Base-by-base conservation (phyloP, 73 alveolate genomes). In the Paramecium sexaurelia region DNA sequence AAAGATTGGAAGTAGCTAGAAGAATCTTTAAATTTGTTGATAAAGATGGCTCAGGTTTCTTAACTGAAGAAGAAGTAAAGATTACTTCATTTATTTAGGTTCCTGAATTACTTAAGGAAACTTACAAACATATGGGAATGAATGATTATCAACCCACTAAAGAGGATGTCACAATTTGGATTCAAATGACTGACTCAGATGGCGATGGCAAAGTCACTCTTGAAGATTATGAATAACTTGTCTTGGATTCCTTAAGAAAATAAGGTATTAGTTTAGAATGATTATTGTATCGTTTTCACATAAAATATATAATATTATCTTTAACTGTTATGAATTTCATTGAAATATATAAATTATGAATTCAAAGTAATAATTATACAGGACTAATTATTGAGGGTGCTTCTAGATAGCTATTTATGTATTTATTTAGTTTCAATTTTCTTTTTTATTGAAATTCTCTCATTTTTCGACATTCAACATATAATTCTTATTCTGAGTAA, bases 51-150 rank as follows among this genome's bases (percentile, higher is more conserved):
- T 32, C 57, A 11, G 85, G 85, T 3, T 24, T 69, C 33, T 35
- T 69, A 35, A 69, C 85, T 17, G 56, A 69, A 69, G 85, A 69
- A 69, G 85, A 69, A 27, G 85, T 69, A 69, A 32, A 13, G 4
- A 3, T 5, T 8, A 7, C 4, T n/a, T 20, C 7, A n/a, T 26
- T 17, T 4, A 3, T 27, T 69, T 17, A 69, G 85, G 85, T 69
- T 35, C 85, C 85, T 4, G 26, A 69, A 13, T 57, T 85, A 15
- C 37, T 85, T 22, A 85, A 35, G 33, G 92, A 85, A 13, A 56
- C 92, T n/a, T 85, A 85, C 17, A 47, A 69, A 29, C 71, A 55
- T 56, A 85, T 85, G 92, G 92, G 92, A 7, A 85, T 85, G 55
- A 22, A 51, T 29, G 86, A 85, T 33, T 85, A 85, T 33, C 17